Evolutionary conservation across 305 asterid genomes (phyloP).

Genomic region (Rubia tinctorum): DNA sequence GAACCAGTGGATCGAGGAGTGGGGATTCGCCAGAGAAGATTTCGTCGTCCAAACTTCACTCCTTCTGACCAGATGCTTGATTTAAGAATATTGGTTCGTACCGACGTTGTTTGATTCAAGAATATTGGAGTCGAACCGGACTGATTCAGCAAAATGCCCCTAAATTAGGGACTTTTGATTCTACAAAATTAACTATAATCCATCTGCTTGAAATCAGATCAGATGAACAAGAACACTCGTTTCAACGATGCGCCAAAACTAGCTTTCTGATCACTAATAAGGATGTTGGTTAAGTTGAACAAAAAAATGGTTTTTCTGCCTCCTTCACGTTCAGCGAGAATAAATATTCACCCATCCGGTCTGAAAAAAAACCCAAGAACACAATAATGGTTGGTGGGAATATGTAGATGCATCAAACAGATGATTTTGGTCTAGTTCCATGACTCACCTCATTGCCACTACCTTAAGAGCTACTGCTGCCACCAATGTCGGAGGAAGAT

Average conservation of each 20-base stretch:
- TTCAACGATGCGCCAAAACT: background rate
- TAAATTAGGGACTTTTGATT: background rate
- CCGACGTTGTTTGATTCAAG: no score
- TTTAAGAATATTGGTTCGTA: no score
- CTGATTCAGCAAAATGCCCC: background rate
- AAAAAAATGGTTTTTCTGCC: background rate
- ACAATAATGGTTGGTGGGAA: background rate
- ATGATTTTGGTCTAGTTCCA: constrained; percentile 23
- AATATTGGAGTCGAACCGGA: no score
- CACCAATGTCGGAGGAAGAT: constrained; percentile 36
- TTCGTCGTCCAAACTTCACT: no score
- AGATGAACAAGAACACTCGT: background rate
- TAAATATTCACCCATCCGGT: background rate
- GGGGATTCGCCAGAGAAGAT: no score
- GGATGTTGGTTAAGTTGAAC: background rate
- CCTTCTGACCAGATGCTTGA: no score
- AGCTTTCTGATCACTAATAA: constrained; percentile 3
- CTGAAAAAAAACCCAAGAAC: background rate
- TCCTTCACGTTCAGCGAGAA: background rate
- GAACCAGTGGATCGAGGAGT: no score
- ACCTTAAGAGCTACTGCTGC: constrained; percentile 52
- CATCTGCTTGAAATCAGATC: background rate
- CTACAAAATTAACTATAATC: background rate
- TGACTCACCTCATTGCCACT: constrained; percentile 43
- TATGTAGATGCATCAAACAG: no score